These are phyloP conservation scores for Aspergillus calidoustus DNA, from an alignment of 2,329 filamentous ascomycete species.

Conservation along the genomic window DNA sequence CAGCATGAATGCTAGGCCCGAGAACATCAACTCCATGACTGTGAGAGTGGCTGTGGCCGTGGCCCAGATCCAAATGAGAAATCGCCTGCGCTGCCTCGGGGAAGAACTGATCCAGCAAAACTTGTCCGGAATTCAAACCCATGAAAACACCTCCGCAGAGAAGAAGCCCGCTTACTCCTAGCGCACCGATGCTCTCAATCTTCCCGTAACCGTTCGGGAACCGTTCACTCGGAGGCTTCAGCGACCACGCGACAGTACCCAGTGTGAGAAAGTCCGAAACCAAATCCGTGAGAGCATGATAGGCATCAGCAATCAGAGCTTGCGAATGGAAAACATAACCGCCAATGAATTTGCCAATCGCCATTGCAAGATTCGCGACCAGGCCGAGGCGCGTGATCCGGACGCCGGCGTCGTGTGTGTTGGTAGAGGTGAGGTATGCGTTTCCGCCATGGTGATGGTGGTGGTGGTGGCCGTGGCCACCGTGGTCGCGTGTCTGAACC, in stretches of 20 bases:
- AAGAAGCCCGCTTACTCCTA: slow-evolving; percentile 91
- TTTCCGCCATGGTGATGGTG: slow-evolving; percentile 84
- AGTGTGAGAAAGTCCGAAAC: slow-evolving; percentile 94
- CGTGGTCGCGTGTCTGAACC: slow-evolving; percentile 53
- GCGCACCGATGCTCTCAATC: slow-evolving; percentile 90
- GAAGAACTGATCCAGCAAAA: slow-evolving; percentile 74
- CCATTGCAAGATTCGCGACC: slow-evolving; percentile 91
- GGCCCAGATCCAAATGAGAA: slow-evolving; percentile 49
- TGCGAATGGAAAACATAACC: slow-evolving; percentile 96
- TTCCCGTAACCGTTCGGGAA: slow-evolving; percentile 96
- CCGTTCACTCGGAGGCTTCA: slow-evolving; percentile 78
- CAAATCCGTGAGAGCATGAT: slow-evolving; percentile 93
- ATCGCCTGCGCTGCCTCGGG: slow-evolving; percentile 64
- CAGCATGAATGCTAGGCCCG: slow-evolving; percentile 87
- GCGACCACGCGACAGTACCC: slow-evolving; percentile 89
- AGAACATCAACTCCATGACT: slow-evolving; percentile 55
- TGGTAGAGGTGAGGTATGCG: slow-evolving; percentile 76
- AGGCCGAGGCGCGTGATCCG: slow-evolving; percentile 89
- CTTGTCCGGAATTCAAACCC: slow-evolving; percentile 75
- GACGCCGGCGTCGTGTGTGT: slow-evolving; percentile 91
- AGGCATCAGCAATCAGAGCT: slow-evolving; percentile 88
- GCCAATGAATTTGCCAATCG: slow-evolving; percentile 86
- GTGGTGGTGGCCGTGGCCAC: slow-evolving; percentile 58
- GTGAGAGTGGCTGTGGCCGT: slow-evolving; percentile 67
- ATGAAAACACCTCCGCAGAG: slow-evolving; percentile 90